Base-by-base conservation (phyloP, 306 rosid species). In the Cucumis cinereus region DNA sequence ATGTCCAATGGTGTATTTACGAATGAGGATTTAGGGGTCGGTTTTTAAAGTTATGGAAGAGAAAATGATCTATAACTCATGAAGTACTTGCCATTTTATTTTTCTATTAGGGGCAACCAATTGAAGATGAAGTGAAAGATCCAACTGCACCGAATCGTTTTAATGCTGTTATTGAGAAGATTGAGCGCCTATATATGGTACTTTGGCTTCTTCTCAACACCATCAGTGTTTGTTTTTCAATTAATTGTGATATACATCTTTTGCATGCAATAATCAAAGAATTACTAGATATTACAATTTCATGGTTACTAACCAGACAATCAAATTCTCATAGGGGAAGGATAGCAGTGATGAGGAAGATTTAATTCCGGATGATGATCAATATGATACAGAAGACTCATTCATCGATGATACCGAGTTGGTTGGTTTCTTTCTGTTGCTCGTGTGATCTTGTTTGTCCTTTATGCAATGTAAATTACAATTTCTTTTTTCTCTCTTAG, bases 81-180 rank as follows among this genome's bases (percentile, higher is more conserved):
- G 36, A 71, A 71, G 58, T 15, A 50, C 57, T 26, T 50, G 38
- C 9, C 33, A 26, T 74, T 30, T 62, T 72, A 28, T 26, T 78
- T 78, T 73, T 10, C 53, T 81, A 60, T 75, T 54, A 94, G 99
- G 97, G 85, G 24, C 85, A 86, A 76, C 88, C 87, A 56, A 81
- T 80, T 49, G 95, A 85, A 77, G 81, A 78, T 45, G 97, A 92
- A 77, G 90, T 60, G 79, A 85, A 82, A 3, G 98, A 94, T 75
- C 86, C 84, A 75, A 74, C 92, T 74, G 90, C 82, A 47, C 89
- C 96, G n/a, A 81, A 88, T 85, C 97, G 99, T 28, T 94, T 92
- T 81, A 94, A 91, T 89, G 99, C 98, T 77, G 97, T 94, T 47
- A 92, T 92, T 67, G 97, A 90, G 93, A 94, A 94, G 91, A 94